Percentiles rank a stretch among this genome's conserved stretches.
These are phyloP conservation scores for Pleurotus citrinopileatus DNA, from an alignment of 768 basidiomycete species.

Conservation along the genomic window DNA sequence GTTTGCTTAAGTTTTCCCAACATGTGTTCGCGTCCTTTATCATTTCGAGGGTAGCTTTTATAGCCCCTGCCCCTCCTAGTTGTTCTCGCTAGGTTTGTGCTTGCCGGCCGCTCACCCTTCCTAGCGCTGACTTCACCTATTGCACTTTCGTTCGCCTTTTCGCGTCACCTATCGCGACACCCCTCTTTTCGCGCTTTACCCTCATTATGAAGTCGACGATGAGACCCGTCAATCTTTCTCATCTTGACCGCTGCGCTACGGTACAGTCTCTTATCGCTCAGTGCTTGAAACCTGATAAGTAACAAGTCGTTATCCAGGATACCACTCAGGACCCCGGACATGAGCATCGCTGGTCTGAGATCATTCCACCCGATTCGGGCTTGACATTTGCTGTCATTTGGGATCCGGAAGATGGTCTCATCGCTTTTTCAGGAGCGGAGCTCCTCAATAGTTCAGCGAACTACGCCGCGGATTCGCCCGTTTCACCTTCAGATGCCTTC, in stretches of 20 bases:
- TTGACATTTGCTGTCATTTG: conserved; percentile 60
- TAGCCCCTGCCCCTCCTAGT: not conserved
- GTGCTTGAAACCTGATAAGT: not conserved
- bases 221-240: not conserved
- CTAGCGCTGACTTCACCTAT: not conserved
- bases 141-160: not conserved
- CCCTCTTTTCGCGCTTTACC: not conserved
- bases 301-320: not conserved
- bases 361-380: conserved; percentile 52
- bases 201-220: not conserved
- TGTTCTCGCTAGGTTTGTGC: not conserved
- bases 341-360: conserved; percentile 50
- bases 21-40: conserved; percentile 6
- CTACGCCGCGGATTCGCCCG: conserved; percentile 10
- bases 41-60: not conserved
- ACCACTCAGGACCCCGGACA: conserved; percentile 23
- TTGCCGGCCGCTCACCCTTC: not conserved
- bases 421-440: conserved; percentile 52
- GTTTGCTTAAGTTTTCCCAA: not conserved
- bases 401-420: conserved; percentile 55
- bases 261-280: not conserved
- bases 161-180: not conserved
- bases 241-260: not conserved
- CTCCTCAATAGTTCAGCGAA: conserved; percentile 30
- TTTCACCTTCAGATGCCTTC: conserved; percentile 24